These are phyloP conservation scores for Pyrenula massariospora DNA, from an alignment of 495 filamentous ascomycete genomes.

Conservation along the genomic window DNA sequence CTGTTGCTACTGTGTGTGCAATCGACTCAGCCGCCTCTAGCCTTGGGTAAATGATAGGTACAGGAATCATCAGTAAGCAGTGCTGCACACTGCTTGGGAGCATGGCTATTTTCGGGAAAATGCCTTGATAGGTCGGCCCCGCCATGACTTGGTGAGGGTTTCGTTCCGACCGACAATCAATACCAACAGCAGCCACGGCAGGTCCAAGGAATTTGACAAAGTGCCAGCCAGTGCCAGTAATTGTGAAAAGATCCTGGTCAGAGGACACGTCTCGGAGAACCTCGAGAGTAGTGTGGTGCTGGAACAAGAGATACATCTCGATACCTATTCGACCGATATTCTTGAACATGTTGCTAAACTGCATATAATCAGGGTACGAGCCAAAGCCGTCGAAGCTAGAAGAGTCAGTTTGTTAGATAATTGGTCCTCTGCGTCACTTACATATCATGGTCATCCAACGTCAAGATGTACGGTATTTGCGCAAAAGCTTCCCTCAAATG, in stretches of 20 bases:
- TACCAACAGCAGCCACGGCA: constrained; percentile 76
- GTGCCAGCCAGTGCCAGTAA: constrained; percentile 95
- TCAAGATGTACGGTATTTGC: constrained; percentile 87
- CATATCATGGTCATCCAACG: constrained; percentile 97
- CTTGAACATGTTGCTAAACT: constrained; percentile 92
- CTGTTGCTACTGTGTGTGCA: constrained; percentile 81
- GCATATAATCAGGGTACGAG: constrained; percentile 96
- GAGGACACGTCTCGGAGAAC: constrained; percentile 76
- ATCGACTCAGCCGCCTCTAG: constrained; percentile 83
- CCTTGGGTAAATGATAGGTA: constrained; percentile 83
- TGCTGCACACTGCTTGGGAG: constrained; percentile 91
- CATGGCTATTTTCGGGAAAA: constrained; percentile 90
- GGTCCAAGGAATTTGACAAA: constrained; percentile 95
- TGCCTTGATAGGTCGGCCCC: constrained; percentile 89
- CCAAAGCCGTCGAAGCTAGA: constrained; percentile 92
- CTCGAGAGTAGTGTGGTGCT: constrained; percentile 93
- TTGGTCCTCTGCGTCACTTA: constrained; percentile 36
- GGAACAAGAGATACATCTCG: constrained; percentile 98
- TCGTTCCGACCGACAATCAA: constrained; percentile 83
- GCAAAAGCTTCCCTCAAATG: constrained; percentile 90
- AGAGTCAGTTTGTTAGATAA: constrained; percentile 10
- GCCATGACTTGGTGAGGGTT: constrained; percentile 88
- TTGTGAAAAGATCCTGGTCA: constrained; percentile 88
- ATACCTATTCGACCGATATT: constrained; percentile 96
- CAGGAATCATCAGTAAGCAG: constrained; percentile 87